Evolutionary conservation across 192 early-diverging fungal species (phyloP), one percentile per base, ranked within the genome.

Genomic region (Piromyces finnis): DNA sequence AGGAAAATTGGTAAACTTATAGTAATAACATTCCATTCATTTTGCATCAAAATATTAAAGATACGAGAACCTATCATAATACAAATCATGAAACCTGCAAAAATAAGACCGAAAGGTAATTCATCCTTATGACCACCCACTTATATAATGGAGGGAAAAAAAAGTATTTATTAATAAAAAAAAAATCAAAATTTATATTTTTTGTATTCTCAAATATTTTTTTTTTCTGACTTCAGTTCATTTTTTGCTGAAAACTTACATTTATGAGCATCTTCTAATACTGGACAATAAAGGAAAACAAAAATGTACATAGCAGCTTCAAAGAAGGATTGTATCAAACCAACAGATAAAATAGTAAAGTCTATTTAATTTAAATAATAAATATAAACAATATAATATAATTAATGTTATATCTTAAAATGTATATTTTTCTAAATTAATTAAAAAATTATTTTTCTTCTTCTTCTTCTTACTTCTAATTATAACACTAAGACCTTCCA

Each of bases 251-350:
- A 7, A 12, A 35, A 7, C 12, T 35, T 77, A 80, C 29, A 30
- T 17, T 28, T 77, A 77, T 81, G 30, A 59, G 28, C 39, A 7
- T 51, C 80, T 18, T 78, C 90, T 28, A 91, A 78, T 5, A 87
- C 86, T 28, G 90, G 90, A 11, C 85, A 89, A 81, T 88, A 91
- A 11, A 91, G 82, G 11, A 91, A 78, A 29, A 91, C 90, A 82
- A 91, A 91, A 5, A 86, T 86, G 81, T 91, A 91, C 90, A 91
- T 91, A 78, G 87, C 87, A 78, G 85, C 86, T 80, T 91, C 90
- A 83, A 90, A 91, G 18, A 91, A 84, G 2, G 89, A 88, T 81
- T 91, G 90, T 0, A 88, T 89, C n/a, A 85, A 78, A 29, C 90
- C 90, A 78, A 90, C 83, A 22, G 83, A 81, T 13, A 87, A 78